These are phyloP conservation scores for Nannizziopsis barbatae DNA, from an alignment of 2,329 filamentous ascomycete species.

Conservation along the genomic window DNA sequence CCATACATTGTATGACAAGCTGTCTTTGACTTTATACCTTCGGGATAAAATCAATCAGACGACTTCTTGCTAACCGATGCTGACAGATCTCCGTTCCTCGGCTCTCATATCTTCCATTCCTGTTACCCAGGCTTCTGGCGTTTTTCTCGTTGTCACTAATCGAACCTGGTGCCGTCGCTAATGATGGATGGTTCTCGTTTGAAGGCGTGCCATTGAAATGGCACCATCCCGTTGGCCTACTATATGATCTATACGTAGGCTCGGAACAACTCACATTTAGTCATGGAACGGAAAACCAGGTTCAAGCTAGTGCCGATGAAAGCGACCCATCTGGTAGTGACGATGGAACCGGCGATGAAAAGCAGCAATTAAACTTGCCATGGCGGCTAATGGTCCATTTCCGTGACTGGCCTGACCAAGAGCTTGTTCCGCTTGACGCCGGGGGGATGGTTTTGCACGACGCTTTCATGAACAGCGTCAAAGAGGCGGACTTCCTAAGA, in stretches of 20 bases:
- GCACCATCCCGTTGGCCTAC: conserved; percentile 58
- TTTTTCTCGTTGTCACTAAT: conserved; percentile 53
- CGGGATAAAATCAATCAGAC: neutral
- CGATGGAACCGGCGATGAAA: neutral
- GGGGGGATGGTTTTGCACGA: conserved; percentile 50
- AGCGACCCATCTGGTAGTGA: conserved; percentile 2
- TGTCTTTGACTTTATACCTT: neutral
- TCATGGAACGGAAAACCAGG: conserved; percentile 3
- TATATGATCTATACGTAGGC: conserved; percentile 58
- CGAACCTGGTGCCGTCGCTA: conserved; percentile 41
- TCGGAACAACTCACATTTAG: conserved; percentile 35
- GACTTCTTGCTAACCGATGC: neutral
- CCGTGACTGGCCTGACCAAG: conserved; percentile 46
- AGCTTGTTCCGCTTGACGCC: conserved; percentile 47
- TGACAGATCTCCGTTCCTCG: conserved; percentile 50
- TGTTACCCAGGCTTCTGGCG: conserved; percentile 50
- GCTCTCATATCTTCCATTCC: conserved; percentile 56
- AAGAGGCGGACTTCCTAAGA: conserved; percentile 75
- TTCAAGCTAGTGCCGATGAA: neutral
- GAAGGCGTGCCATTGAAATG: conserved; percentile 59
- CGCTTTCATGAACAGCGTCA: conserved; percentile 58
- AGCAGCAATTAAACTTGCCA: conserved; percentile 33
- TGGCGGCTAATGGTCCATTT: conserved; percentile 56
- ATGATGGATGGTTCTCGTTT: conserved; percentile 54
- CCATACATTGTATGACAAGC: conserved; percentile 44